These are phyloP conservation scores for Tinospora cordifolia DNA, from an alignment of 164 flowering plant species.

Conservation along the genomic window DNA sequence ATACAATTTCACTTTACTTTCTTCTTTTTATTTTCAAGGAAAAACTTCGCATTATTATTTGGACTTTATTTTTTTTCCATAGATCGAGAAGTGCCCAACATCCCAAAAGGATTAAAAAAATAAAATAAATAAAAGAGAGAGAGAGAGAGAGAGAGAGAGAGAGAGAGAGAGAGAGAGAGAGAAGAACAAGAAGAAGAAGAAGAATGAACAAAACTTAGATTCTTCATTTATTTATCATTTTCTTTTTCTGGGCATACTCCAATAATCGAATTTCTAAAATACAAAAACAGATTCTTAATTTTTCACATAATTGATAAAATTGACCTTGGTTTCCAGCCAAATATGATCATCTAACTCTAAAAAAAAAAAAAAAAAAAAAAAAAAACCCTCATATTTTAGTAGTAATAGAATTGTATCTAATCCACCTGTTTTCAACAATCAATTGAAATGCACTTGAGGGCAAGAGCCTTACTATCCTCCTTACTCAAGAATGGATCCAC, in stretches of 20 bases:
- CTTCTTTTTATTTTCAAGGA: no score
- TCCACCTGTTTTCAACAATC: constrained; percentile 54
- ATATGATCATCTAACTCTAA: background rate
- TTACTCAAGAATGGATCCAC: constrained; percentile 68
- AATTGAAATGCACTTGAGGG: constrained; percentile 67
- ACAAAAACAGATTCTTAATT: background rate
- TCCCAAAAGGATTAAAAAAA: no score
- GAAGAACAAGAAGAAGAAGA: no score
- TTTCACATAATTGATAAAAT: background rate
- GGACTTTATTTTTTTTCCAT: no score
- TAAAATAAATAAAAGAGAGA: no score
- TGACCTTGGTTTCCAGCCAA: background rate
- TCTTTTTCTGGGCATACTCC: background rate
- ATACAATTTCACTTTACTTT: no score
- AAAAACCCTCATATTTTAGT: background rate
- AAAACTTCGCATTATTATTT: no score
- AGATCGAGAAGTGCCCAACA: no score
- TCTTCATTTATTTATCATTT: background rate
- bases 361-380: background rate
- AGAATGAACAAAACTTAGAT: no score
- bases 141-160: no score
- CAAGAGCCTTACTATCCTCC: constrained; percentile 21
- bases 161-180: no score
- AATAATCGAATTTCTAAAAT: background rate
- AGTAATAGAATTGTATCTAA: background rate